Conservation (phyloP, 139 green algal genomes). For the Chlamydomonas sphaeroides region DNA sequence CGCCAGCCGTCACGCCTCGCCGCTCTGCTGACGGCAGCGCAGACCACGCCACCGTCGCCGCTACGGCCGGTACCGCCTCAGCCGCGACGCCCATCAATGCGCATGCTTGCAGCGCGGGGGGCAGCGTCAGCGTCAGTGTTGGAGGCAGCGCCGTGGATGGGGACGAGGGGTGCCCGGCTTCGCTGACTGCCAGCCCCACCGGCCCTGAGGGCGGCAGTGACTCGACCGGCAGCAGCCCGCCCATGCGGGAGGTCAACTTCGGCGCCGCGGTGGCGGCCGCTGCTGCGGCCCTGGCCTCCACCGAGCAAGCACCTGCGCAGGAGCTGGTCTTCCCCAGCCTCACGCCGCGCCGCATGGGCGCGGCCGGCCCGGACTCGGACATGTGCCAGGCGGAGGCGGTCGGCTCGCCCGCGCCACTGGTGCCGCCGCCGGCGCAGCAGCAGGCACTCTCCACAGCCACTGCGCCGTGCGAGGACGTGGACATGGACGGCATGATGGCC, state of each 20-base stretch:
- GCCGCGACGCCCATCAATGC: no score
- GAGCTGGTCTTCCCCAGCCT: constrained; percentile 39
- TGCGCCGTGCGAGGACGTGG: background rate
- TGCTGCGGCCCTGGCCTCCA: background rate
- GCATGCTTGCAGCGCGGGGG: no score
- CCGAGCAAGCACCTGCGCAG: no score
- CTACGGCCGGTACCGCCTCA: background rate
- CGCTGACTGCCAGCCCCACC: constrained; percentile 18
- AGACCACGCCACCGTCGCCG: background rate
- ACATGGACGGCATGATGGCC: no score
- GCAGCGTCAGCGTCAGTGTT: no score
- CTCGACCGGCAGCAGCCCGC: background rate
- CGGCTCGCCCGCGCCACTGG: no score
- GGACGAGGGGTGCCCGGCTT: background rate
- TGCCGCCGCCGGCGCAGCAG: no score
- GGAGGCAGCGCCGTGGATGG: background rate
- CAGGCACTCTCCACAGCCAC: background rate
- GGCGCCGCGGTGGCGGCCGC: background rate
- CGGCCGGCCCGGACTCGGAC: no score
- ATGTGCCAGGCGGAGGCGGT: no score
- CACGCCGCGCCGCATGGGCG: no score
- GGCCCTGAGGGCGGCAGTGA: background rate
- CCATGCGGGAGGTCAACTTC: constrained; percentile 22
- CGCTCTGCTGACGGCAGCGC: background rate
- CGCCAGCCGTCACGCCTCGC: background rate